Percentiles rank a stretch among this genome's conserved stretches.
phyloP scores from a whole-genome alignment of 768 basidiomycete species.

The Russula sp. region DNA sequence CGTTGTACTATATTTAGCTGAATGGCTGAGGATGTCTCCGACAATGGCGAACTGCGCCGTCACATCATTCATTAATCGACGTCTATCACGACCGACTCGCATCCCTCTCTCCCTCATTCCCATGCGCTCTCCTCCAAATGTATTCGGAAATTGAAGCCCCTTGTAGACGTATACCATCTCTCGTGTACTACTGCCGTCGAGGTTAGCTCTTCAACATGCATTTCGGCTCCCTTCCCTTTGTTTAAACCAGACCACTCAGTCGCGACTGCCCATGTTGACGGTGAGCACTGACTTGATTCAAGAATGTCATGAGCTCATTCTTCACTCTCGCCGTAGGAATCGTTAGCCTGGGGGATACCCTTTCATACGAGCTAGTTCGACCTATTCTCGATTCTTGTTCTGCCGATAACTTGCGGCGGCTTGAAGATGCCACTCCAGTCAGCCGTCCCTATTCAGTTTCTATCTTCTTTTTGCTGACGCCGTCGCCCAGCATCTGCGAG shows the following conservation, averaged over 20 bases:
- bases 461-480: conserved; percentile 1
- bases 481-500: conserved; percentile 16
- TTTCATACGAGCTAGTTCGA: conserved; percentile 57
- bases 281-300: conserved; percentile 33
- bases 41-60: not conserved
- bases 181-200: conserved; percentile 66
- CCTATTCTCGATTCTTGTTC: conserved; percentile 71
- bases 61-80: conserved; percentile 1
- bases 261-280: conserved; percentile 51
- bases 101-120: conserved; percentile 1
- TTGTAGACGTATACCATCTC: conserved; percentile 45
- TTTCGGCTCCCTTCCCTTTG: conserved; percentile 6
- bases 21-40: not conserved
- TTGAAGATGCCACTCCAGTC: conserved; percentile 69
- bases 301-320: not conserved
- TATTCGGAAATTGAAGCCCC: conserved; percentile 29
- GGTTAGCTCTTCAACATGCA: conserved; percentile 36
- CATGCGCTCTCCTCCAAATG: conserved; percentile 27
- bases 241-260: conserved; percentile 33
- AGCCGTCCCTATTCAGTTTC: conserved; percentile 24
- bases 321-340: conserved; percentile 41
- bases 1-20: not conserved
- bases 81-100: not conserved
- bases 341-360: conserved; percentile 50
- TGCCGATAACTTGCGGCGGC: conserved; percentile 56